Evolutionary conservation across 116 monocot genomes (phyloP).

Genomic region (Phalaenopsis hybrid): DNA sequence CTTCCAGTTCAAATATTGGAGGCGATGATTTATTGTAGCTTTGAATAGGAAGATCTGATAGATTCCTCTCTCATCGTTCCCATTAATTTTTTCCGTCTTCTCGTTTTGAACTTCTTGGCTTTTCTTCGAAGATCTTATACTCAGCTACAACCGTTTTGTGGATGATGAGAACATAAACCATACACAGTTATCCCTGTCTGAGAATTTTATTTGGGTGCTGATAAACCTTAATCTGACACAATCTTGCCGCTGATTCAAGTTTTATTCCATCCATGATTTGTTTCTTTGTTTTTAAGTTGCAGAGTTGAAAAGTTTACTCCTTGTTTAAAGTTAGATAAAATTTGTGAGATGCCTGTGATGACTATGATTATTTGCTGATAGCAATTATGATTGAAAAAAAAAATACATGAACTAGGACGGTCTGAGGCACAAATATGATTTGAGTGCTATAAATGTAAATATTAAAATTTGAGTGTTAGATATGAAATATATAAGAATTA

Average conservation of each 20-base stretch:
- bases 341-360: constrained; percentile 4
- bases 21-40: neutral
- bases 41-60: constrained; percentile 14
- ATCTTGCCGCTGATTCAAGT: neutral
- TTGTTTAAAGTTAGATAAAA: neutral
- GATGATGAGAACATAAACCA: constrained; percentile 3
- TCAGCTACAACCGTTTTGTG: neutral
- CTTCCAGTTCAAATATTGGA: neutral
- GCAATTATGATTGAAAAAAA: neutral
- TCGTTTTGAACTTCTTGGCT: neutral
- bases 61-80: neutral
- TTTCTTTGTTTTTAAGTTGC: neutral
- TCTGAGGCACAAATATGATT: neutral
- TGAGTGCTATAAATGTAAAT: too few relatives aligned
- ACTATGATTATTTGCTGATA: neutral
- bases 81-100: neutral
- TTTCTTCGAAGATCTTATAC: neutral
- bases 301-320: neutral
- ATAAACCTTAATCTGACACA: constrained; percentile 7
- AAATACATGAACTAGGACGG: constrained; percentile 6
- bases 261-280: neutral
- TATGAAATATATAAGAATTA: too few relatives aligned
- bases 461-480: too few relatives aligned
- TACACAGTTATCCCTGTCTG: constrained; percentile 12
- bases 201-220: neutral